phyloP scores from a whole-genome alignment of 768 basidiomycete species.

The Psilocybe azurescens region DNA sequence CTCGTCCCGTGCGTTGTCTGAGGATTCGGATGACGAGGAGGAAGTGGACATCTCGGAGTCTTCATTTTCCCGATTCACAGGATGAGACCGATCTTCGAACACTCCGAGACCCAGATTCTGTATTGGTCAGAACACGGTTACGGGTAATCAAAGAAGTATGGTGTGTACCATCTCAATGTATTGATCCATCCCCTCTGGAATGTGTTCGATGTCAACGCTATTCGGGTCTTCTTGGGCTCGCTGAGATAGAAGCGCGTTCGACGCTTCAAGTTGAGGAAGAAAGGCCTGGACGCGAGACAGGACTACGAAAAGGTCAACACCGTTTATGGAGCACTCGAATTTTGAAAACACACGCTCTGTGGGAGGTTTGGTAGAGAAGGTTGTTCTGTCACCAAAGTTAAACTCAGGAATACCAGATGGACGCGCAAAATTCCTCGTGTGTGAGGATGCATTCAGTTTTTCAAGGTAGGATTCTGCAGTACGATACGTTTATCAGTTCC shows the following conservation, averaged over 20 bases:
- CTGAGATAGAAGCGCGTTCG: slow-evolving; percentile 58
- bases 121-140: slow-evolving; percentile 16
- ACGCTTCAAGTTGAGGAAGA: slow-evolving; percentile 68
- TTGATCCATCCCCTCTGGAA: slow-evolving; percentile 49
- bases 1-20: slow-evolving; percentile 24
- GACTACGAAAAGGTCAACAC: slow-evolving; percentile 44
- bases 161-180: slow-evolving; percentile 68
- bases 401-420: slow-evolving; percentile 30
- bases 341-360: slow-evolving; percentile 49
- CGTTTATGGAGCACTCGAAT: slow-evolving; percentile 7
- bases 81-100: slow-evolving; percentile 48
- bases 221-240: slow-evolving; percentile 52
- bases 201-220: slow-evolving; percentile 74
- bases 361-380: slow-evolving; percentile 45
- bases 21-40: slow-evolving; percentile 28
- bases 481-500: slow-evolving; percentile 10
- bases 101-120: slow-evolving; percentile 73
- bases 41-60: slow-evolving; percentile 37
- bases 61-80: slow-evolving; percentile 24
- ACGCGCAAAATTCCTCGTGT: slow-evolving; percentile 21
- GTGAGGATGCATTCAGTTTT: slow-evolving; percentile 38
- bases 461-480: slow-evolving; percentile 45
- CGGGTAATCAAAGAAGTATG: slow-evolving; percentile 1
- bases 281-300: slow-evolving; percentile 70
- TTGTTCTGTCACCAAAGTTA: slow-evolving; percentile 42